Evolutionary conservation across 106 monocot genomes (phyloP).

Genomic region (Dioscorea zingiberensis): DNA sequence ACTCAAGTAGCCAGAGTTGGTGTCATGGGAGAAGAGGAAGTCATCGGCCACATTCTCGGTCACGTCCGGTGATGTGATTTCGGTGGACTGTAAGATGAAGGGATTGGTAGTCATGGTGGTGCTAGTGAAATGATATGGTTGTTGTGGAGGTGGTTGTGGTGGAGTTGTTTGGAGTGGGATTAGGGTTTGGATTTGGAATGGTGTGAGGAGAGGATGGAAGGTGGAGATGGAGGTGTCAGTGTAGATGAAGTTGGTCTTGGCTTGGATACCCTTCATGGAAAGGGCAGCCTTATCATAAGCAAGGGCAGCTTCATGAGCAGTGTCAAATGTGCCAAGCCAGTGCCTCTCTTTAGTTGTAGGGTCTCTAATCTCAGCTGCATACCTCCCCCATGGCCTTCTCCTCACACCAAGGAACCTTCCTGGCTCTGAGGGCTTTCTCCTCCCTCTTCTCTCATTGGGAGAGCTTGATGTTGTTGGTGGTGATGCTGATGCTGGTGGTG

Average conservation of each 20-base stretch:
- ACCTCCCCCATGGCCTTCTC: slow-evolving; percentile 65
- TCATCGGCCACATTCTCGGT: slow-evolving; percentile 2
- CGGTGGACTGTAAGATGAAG: background rate
- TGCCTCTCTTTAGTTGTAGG: slow-evolving; percentile 67
- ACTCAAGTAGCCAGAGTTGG: slow-evolving; percentile 44
- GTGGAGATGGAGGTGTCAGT: slow-evolving; percentile 3
- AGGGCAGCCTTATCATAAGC: slow-evolving; percentile 70
- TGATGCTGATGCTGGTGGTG: slow-evolving; percentile 19
- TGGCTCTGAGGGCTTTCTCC: slow-evolving; percentile 47
- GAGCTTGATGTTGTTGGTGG: slow-evolving; percentile 11
- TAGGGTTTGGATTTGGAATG: slow-evolving; percentile 12
- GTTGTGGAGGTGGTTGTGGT: slow-evolving; percentile 2
- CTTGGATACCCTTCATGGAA: slow-evolving; percentile 59
- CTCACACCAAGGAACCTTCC: slow-evolving; percentile 67
- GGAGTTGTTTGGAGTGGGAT: background rate
- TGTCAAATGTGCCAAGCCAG: slow-evolving; percentile 77
- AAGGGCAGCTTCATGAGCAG: slow-evolving; percentile 70
- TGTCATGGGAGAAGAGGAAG: slow-evolving; percentile 33
- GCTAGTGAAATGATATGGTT: slow-evolving; percentile 1
- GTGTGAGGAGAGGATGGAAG: slow-evolving; percentile 13
- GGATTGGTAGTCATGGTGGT: no score
- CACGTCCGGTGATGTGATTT: background rate
- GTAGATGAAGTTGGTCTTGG: slow-evolving; percentile 67
- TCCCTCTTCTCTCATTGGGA: slow-evolving; percentile 40
- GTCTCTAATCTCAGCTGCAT: slow-evolving; percentile 72